Base-by-base conservation (phyloP, 768 basidiomycete genomes). In the Russula griseocarnosa region DNA sequence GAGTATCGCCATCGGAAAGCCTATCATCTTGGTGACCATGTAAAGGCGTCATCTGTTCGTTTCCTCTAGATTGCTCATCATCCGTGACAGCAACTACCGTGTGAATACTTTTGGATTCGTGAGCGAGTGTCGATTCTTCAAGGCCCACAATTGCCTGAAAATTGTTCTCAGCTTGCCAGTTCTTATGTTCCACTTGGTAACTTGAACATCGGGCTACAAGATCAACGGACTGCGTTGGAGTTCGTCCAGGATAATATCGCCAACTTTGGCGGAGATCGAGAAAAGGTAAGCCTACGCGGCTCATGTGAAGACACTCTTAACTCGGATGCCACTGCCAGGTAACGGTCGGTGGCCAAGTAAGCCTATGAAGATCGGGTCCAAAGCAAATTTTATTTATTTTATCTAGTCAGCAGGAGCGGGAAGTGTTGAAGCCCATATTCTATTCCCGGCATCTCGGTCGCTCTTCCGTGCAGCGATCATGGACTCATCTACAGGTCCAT, bases 221-320 rank as follows among this genome's bases (percentile, higher is more conserved):
- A 89, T 70, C 84, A 88, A 72, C 76, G 79, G 1, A 73, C 77
- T 50, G 84, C 86, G 0, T 71, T 89, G 0, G 67, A 74, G 28
- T 89, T 86, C 71, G 73, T 88, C 6, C 80, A 86, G 66, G 75
- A 83, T n/a, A 85, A 88, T 67, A 84, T 88, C 28, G 78, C 75
- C 8, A 75, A 78, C 3, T 88, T 67, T 28, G 57, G 64, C 8
- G 64, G 64, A 5, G 67, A 67, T 86, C 80, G 81, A 26, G 68
- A 73, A 18, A 86, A 84, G 74, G 84, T 78, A 69, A 32, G 69
- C 52, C 20, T 42, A 65, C 8, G 24, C 10, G 52, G 40, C 36
- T 20, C 18, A 44, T 38, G 24, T 14, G 8, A 50, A 32, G 38
- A 36, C 30, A 28, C 20, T 32, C 46, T 40, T 60, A 5, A 16